These are phyloP conservation scores for Echinosophora koreensis DNA, from an alignment of 306 rosid species.

Conservation along the genomic window DNA sequence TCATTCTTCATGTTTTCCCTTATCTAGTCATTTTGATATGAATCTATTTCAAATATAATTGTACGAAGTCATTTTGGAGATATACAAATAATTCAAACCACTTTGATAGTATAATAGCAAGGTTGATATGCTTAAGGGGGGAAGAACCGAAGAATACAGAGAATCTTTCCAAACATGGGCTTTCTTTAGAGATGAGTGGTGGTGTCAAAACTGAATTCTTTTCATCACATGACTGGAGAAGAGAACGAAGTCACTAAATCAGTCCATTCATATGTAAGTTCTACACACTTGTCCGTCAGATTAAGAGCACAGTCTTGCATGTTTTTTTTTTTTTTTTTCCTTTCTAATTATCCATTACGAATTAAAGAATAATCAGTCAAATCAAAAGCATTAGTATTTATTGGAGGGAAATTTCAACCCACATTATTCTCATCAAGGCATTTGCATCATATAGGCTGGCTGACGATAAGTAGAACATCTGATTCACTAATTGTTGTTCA, in stretches of 20 bases:
- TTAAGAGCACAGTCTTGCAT: constrained; percentile 4
- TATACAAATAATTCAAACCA: neutral
- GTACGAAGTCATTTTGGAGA: neutral
- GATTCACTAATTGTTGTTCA: neutral
- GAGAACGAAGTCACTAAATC: neutral
- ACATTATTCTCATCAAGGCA: neutral
- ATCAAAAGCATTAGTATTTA: neutral
- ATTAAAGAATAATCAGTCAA: neutral
- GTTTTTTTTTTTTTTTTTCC: no score
- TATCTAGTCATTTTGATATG: neutral
- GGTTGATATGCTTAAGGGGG: constrained; percentile 32
- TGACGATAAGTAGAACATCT: neutral
- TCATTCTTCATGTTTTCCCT: neutral
- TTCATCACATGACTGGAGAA: constrained; percentile 23
- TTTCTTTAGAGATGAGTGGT: neutral
- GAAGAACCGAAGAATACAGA: neutral
- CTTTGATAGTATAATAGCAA: neutral
- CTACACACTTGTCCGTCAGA: neutral
- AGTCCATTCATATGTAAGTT: neutral
- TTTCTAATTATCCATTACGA: constrained; percentile 16
- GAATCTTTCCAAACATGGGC: neutral
- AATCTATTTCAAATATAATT: constrained; percentile 18
- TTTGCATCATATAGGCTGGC: neutral
- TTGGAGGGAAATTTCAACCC: neutral
- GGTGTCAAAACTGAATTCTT: constrained; percentile 12